Percentiles rank a stretch among this genome's conserved stretches.
These are phyloP conservation scores for Alternaria viburni DNA, from an alignment of 2,329 filamentous ascomycete genomes.

Conservation along the genomic window DNA sequence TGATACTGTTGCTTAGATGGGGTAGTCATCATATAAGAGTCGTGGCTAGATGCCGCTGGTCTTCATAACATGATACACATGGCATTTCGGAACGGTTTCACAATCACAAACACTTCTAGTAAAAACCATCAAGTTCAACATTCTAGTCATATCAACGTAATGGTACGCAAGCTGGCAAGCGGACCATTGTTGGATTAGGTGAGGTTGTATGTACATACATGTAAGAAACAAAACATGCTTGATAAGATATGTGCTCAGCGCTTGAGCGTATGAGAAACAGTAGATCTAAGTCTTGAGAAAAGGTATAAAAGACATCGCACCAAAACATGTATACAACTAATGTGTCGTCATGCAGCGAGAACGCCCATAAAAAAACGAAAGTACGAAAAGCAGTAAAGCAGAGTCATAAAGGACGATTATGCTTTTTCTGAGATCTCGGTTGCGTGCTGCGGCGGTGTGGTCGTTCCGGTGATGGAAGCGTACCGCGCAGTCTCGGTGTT, in stretches of 20 bases:
- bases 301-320: not conserved
- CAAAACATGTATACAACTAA: not conserved
- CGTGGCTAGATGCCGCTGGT: not conserved
- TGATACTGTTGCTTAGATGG: slow-evolving; percentile 20
- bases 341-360: not conserved
- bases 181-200: slow-evolving; percentile 1
- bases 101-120: not conserved
- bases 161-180: slow-evolving; percentile 1
- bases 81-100: not conserved
- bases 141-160: not conserved
- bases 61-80: not conserved
- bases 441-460: slow-evolving; percentile 3
- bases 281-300: slow-evolving; percentile 4
- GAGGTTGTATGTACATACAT: slow-evolving; percentile 2
- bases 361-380: not conserved
- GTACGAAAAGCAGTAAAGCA: not conserved
- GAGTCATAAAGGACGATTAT: not conserved
- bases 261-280: slow-evolving; percentile 8
- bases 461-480: slow-evolving; percentile 17
- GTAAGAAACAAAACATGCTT: not conserved
- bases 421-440: slow-evolving; percentile 22
- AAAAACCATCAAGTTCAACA: not conserved
- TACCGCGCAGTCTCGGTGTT: slow-evolving; percentile 10
- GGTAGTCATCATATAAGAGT: not conserved
- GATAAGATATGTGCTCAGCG: slow-evolving; percentile 6